phyloP scores from a whole-genome alignment of 805 yeast species.

The Kodamaea neixiangensis region DNA sequence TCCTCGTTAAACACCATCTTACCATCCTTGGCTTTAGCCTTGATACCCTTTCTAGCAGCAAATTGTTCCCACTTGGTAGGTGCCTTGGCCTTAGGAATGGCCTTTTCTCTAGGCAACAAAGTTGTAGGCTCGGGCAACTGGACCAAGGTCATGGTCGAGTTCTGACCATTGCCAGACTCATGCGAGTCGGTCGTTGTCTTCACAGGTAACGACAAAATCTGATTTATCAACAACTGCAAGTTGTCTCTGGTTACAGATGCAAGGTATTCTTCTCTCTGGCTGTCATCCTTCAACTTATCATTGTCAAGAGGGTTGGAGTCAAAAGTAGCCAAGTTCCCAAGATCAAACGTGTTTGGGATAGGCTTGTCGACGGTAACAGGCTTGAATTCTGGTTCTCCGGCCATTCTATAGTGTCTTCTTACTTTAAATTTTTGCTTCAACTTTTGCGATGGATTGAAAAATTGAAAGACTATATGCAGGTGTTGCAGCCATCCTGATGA shows the following conservation, averaged over 20 bases:
- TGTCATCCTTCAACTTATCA: conserved; percentile 53
- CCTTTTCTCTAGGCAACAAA: conserved; percentile 89
- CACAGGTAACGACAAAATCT: conserved; percentile 84
- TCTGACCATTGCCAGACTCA: conserved; percentile 58
- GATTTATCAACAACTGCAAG: conserved; percentile 88
- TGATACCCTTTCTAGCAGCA: conserved; percentile 94
- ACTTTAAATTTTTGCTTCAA: conserved; percentile 1
- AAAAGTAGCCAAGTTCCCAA: conserved; percentile 88
- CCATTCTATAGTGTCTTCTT: background rate
- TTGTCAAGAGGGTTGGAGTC: conserved; percentile 85
- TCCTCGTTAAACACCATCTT: conserved; percentile 89
- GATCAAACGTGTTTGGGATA: conserved; percentile 84
- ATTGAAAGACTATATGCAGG: background rate
- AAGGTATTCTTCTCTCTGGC: conserved; percentile 63
- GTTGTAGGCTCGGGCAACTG: conserved; percentile 83
- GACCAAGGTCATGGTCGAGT: conserved; percentile 77
- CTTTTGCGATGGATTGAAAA: conserved; percentile 6
- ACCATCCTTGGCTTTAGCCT: conserved; percentile 85
- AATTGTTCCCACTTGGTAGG: conserved; percentile 96
- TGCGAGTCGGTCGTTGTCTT: conserved; percentile 80
- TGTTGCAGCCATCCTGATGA: conserved; percentile 8
- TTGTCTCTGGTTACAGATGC: conserved; percentile 80
- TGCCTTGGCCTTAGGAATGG: conserved; percentile 89
- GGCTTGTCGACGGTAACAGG: conserved; percentile 89
- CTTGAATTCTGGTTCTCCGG: conserved; percentile 35